Conservation (phyloP, 768 basidiomycete genomes). For the Mycena albidolilacea region DNA sequence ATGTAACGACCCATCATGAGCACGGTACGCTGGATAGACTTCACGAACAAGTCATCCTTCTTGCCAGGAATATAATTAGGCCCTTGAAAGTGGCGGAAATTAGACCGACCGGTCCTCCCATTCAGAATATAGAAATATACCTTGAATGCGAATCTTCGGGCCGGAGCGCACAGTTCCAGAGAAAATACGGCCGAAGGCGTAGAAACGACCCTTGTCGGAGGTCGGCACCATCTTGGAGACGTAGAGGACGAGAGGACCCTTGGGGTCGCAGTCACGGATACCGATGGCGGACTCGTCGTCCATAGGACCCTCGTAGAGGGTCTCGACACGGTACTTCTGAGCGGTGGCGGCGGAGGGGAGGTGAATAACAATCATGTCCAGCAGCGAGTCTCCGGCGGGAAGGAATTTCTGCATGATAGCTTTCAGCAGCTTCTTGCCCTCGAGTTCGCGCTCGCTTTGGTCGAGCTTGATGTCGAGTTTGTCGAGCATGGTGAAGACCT, state of each 20-base stretch:
- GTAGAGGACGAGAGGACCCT: slow-evolving; percentile 96
- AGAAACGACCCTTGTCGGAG: slow-evolving; percentile 99
- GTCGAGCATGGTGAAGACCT: slow-evolving; percentile 85
- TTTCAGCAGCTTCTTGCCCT: slow-evolving; percentile 97
- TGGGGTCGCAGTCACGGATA: slow-evolving; percentile 98
- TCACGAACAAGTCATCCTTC: slow-evolving; percentile 98
- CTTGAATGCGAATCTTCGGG: slow-evolving; percentile 99
- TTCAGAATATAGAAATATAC: slow-evolving; percentile 45
- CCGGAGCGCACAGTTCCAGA: slow-evolving; percentile 97
- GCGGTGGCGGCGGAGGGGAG: slow-evolving; percentile 97
- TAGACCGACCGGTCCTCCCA: no score
- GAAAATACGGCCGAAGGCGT: slow-evolving; percentile 99
- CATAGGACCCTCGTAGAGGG: slow-evolving; percentile 99
- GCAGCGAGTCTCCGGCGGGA: slow-evolving; percentile 96
- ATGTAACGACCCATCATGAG: slow-evolving; percentile 99
- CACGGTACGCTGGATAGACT: slow-evolving; percentile 98
- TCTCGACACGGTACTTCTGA: slow-evolving; percentile 99
- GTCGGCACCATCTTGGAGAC: slow-evolving; percentile 99
- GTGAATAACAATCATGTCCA: slow-evolving; percentile 99
- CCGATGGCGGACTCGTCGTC: slow-evolving; percentile 99
- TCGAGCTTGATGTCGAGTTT: slow-evolving; percentile 96
- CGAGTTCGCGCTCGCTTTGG: slow-evolving; percentile 90
- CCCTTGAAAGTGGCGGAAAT: slow-evolving; percentile 74
- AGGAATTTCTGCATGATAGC: slow-evolving; percentile 99
- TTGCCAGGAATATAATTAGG: slow-evolving; percentile 99